These are phyloP conservation scores for Aspergillus fructus DNA, from an alignment of 2,329 filamentous ascomycete genomes.

Conservation along the genomic window DNA sequence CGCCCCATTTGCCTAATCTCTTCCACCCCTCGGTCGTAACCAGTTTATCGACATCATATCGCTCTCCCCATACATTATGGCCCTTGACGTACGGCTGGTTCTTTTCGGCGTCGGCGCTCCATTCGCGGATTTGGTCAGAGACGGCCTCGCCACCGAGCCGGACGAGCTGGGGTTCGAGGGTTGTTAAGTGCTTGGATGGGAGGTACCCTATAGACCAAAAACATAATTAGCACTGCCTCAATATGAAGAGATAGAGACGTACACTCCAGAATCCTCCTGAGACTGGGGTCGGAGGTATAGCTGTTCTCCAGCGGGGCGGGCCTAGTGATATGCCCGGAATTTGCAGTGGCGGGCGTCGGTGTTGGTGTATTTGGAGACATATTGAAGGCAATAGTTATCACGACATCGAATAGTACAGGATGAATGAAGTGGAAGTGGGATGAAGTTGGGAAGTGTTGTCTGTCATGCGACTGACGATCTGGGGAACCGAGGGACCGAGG, in stretches of 20 bases:
- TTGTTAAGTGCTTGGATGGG: conserved; percentile 26
- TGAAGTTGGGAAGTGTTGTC: no score
- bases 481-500: no score
- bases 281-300: conserved; percentile 55
- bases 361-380: not conserved
- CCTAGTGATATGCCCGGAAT: conserved; percentile 57
- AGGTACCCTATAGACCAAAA: conserved; percentile 33
- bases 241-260: not conserved
- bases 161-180: conserved; percentile 49
- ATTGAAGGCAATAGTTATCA: not conserved
- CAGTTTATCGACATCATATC: conserved; percentile 54
- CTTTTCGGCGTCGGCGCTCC: conserved; percentile 60
- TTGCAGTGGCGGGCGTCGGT: conserved; percentile 32
- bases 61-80: conserved; percentile 61
- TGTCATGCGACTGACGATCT: no score
- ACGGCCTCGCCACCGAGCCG: conserved; percentile 46
- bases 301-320: conserved; percentile 56
- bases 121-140: conserved; percentile 29
- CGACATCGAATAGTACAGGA: not conserved
- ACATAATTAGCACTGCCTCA: no score
- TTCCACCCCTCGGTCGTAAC: conserved; percentile 67
- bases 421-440: not conserved
- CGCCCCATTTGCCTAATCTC: conserved; percentile 34
- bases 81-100: conserved; percentile 63
- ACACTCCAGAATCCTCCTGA: conserved; percentile 55